These are phyloP conservation scores for Vickermania ingenoplastis DNA, from an alignment of 208 protist genomes.

Conservation along the genomic window DNA sequence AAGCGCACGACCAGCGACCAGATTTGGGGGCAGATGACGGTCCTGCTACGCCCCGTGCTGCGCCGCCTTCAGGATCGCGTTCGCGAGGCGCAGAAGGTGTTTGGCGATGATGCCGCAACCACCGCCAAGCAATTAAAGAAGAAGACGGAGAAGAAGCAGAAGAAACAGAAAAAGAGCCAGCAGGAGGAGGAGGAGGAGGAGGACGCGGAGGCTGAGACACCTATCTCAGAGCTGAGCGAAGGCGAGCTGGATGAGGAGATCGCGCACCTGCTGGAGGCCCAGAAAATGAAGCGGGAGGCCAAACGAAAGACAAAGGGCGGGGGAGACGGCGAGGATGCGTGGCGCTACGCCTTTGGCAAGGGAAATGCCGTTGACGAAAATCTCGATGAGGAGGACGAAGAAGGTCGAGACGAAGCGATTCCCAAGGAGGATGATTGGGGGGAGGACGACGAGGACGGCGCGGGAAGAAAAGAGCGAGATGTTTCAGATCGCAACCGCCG, in stretches of 20 bases:
- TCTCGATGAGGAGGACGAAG: conserved; percentile 30
- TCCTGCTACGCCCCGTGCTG: conserved; percentile 69
- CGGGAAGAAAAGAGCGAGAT: neutral
- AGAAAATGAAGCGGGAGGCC: conserved; percentile 6
- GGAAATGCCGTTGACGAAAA: conserved; percentile 20
- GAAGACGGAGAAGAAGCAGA: neutral
- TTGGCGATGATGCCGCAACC: conserved; percentile 9
- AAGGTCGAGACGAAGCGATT: conserved; percentile 17
- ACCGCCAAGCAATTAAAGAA: neutral
- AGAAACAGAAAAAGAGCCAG: neutral
- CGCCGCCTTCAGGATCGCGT: conserved; percentile 66
- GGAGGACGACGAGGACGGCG: conserved; percentile 13
- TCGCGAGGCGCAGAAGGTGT: conserved; percentile 26
- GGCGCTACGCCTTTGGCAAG: conserved; percentile 83
- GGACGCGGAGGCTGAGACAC: conserved; percentile 7
- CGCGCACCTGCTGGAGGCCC: conserved; percentile 25
- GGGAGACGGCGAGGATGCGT: conserved; percentile 20
- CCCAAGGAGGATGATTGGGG: conserved; percentile 22
- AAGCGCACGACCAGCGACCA: conserved; percentile 75
- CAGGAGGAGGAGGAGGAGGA: neutral
- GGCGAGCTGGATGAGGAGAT: conserved; percentile 84
- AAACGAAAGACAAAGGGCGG: conserved; percentile 11
- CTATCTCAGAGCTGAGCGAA: conserved; percentile 44
- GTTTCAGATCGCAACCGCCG: conserved; percentile 16
- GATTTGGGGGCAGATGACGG: conserved; percentile 81